A percentile compares a stretch with the other conserved stretches of the same genome.
These are phyloP conservation scores for Nemania sp. DNA, from an alignment of 2,329 filamentous ascomycete species.

Conservation along the genomic window DNA sequence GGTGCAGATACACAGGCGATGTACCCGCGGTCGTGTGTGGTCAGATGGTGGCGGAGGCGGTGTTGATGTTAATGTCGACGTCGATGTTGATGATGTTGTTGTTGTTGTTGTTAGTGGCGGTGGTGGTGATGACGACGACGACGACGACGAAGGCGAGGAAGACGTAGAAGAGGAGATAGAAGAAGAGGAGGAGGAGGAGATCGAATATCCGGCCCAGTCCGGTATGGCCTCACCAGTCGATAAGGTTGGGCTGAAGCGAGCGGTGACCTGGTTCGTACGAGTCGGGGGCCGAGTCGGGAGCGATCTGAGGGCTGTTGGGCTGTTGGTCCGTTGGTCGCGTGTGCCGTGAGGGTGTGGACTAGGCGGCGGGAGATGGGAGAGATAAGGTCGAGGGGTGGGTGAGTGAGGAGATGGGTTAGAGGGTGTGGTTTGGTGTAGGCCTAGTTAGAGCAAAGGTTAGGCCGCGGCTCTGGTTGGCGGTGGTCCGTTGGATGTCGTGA, in stretches of 20 bases:
- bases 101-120: not conserved
- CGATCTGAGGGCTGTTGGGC: not conserved
- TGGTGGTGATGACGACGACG: not conserved
- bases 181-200: too few species aligned
- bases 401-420: not conserved
- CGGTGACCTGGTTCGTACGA: not conserved
- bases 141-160: not conserved
- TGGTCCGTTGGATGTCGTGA: not conserved
- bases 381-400: slow-evolving; percentile 14
- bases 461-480: not conserved
- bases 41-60: not conserved
- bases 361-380: not conserved
- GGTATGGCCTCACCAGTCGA: slow-evolving; percentile 10
- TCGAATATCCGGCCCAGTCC: not conserved
- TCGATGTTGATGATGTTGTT: not conserved
- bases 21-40: not conserved
- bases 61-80: not conserved
- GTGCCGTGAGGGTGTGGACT: slow-evolving; percentile 13
- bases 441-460: too few species aligned
- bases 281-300: slow-evolving; percentile 19
- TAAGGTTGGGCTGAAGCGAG: slow-evolving; percentile 16
- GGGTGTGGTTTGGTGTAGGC: too few species aligned
- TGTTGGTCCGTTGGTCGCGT: slow-evolving; percentile 17
- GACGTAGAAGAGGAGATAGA: slow-evolving; percentile 7
- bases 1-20: not conserved